Base-by-base conservation (phyloP, 306 rosid species). In the Mimosa bimucronata region DNA sequence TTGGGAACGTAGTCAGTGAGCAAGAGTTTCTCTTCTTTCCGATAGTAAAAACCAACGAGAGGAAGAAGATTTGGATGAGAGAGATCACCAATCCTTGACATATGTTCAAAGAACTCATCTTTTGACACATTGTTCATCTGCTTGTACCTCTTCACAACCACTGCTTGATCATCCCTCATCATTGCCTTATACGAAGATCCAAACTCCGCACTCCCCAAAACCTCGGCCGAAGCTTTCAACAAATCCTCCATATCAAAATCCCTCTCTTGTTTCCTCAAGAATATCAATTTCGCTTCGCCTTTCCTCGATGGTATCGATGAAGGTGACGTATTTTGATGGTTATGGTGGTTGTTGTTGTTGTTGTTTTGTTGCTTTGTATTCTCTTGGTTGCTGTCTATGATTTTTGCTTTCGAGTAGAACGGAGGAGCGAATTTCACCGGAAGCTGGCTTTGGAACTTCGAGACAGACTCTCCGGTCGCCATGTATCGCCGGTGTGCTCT, bases 171-270 rank as follows among this genome's bases (percentile, higher is more conserved):
- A 41, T 83, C 84, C 25, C 42, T 34, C 46, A 96, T 60, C 29
- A 71, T 86, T 0, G 97, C 97, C 86, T 93, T 96, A 88, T 91
- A 96, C 1, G 99, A 96, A 73, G 99, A 88, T 4, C 97, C 99
- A 48, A 96, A 96, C 1, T 86, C 81, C 0, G 96, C 97, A 70
- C 99, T 96, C 19, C 99, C 99, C 50, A 96, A 79, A 64, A 96
- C 84, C 66, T 96, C 99, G 0, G 99, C 99, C 0, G 99, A 93
- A 10, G 98, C 91, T 74, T 60, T 84, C 0, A 96, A 84, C 73
- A 96, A 80, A 77, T 96, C 99, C 6, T 90, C 93, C 60, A 96
- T 77, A 75, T 87, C 97, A 76, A 93, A 96, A 62, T n/a, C 85
- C 42, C 75, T 71, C 3, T 86, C 41, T n/a, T 86, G 90, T 0